Evolutionary conservation across 2,329 filamentous ascomycete genomes (phyloP), one percentile per base, ranked within the genome.

Genomic region (Pyrenophora tritici-repentis): DNA sequence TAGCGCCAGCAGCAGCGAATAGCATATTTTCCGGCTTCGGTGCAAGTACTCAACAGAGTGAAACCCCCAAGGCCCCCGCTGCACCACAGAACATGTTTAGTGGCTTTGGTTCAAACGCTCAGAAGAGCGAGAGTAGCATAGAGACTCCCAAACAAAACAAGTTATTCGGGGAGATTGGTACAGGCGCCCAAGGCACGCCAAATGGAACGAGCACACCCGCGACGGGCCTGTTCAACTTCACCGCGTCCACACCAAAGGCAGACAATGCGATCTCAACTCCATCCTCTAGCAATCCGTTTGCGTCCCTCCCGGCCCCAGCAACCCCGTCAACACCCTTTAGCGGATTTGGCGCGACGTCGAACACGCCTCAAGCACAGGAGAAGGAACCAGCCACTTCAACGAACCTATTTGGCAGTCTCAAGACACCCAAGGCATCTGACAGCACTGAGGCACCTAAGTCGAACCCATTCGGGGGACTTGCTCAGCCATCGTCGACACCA

Each of bases 391-490:
- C 44, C 14, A 44, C 58, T 4, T 16, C 59, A 5, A 55, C 50
- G 36, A 59, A 53, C 34, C 31, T 63, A 6, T 64, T 65, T 41
- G 53, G 45, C 17, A 56, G 42, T 39, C 56, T 58, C 18, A 63
- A 62, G 50, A 63, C 58, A 45, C 50, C 51, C 20, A 43, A 33
- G 22, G 44, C 49, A 9, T 26, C 49, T 24, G 31, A 14, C 32
- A 57, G 34, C 41, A 53, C 31, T n/a, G 62, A 65, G 16, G 44
- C 54, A 26, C 51, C 61, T 38, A 64, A 65, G 47, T 35, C 53
- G 9, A 66, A 56, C 32, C 48, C 58, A n/a, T 66, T 66, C 14
- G 56, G 56, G 9, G 53, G 51, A 2, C 50, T 63, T 26, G 38
- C 56, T 4, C 59, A 60, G 46, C 56, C 60, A 26, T 47, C 44